Evolutionary conservation across 2,329 filamentous ascomycete species (phyloP), one percentile per base, ranked within the genome.

Genomic region (Lachnellula cervina): DNA sequence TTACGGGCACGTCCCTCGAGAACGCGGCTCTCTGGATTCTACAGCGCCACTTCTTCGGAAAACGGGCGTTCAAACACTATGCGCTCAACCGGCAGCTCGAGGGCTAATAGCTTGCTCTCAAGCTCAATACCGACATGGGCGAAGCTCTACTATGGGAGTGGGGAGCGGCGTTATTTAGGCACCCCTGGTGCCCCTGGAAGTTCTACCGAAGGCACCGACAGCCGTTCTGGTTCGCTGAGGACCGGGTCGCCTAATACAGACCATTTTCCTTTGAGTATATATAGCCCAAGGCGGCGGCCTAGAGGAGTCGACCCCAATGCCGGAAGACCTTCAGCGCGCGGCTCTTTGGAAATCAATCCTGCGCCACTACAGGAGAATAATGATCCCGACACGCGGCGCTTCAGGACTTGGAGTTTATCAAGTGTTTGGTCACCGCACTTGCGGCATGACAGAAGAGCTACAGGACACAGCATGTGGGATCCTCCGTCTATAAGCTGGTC

Each of bases 341-440:
- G 56, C 5, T 77, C 76, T n/a, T 71, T 80, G 68, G 76, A 78
- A 21, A 78, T 78, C 37, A 68, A 66, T 4, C 70, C 73, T 7
- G 69, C 67, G n/a, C 55, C 60, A 17, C 51, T 49, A 35, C 55
- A 32, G 19, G 35, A 58, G 42, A 59, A 57, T 32, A 47, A 60
- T 16, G 58, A 60, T 42, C 59, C 51, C 19, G 53, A 56, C 45
- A 42, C 56, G 19, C 57, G 61, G 19, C 58, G 59, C 13, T 64
- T 64, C 32, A 63, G 67, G 48, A 67, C 68, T 60, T 81, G 85
- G 53, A 79, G 81, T 61, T 79, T 88, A 63, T 81, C 85, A 38
- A 79, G 82, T 61, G 78, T 88, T 60, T 90, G 87, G 85, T 90
- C 87, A 3, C 88, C 88, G 9, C 88, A 91, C 71, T 73, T 92